These are phyloP conservation scores for Fagus sylvatica DNA, from an alignment of 306 rosid genomes.

Conservation along the genomic window DNA sequence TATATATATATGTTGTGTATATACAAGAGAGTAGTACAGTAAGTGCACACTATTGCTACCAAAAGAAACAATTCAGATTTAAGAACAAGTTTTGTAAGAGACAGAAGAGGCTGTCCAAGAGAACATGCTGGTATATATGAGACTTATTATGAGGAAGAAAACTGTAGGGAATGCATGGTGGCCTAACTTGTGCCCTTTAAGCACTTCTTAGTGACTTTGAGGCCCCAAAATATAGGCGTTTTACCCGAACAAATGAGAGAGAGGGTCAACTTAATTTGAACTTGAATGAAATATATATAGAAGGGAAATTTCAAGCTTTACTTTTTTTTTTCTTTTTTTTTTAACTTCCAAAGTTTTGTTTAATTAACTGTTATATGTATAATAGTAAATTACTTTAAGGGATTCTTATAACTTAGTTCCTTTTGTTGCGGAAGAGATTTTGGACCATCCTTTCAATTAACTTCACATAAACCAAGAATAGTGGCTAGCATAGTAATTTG, in stretches of 20 bases:
- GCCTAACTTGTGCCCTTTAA: constrained; percentile 16
- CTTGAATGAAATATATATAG: too few species aligned
- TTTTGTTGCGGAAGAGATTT: constrained; percentile 43
- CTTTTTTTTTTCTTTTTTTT: too few species aligned
- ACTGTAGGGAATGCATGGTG: not conserved
- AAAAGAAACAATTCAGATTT: too few species aligned
- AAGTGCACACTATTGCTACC: too few species aligned
- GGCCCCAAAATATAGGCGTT: constrained; percentile 3
- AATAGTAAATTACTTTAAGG: too few species aligned
- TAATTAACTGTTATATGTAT: too few species aligned
- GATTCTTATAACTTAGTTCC: constrained; percentile 35
- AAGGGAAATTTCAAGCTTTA: too few species aligned
- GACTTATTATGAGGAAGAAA: constrained; percentile 19
- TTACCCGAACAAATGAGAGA: not conserved
- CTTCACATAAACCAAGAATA: not conserved
- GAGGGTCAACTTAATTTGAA: not conserved
- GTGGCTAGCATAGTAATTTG: constrained; percentile 21
- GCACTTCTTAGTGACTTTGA: not conserved
- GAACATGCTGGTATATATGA: constrained; percentile 2
- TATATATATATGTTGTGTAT: too few species aligned
- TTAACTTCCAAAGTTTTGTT: too few species aligned
- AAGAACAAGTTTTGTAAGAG: not conserved
- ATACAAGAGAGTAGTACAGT: too few species aligned
- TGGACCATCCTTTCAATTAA: constrained; percentile 21
- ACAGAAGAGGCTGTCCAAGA: not conserved